Percentiles rank a stretch among this genome's conserved stretches.
phyloP scores from a whole-genome alignment of 2,329 filamentous ascomycete genomes.

The Westerdykella ornata region DNA sequence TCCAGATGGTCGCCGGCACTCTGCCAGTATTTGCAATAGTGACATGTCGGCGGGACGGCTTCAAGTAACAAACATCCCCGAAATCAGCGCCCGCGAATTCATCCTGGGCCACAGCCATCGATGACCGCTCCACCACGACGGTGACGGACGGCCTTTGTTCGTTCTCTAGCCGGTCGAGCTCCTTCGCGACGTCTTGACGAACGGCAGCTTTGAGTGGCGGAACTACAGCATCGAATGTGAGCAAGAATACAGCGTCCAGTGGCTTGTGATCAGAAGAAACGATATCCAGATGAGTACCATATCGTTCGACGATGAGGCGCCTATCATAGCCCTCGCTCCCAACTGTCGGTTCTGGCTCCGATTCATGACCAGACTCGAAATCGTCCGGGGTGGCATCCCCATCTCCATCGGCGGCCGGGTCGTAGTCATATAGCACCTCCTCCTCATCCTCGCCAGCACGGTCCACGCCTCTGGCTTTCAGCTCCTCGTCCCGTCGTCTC shows the following conservation, averaged over 20 bases:
- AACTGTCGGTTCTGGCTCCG: conserved; percentile 44
- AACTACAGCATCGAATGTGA: conserved; percentile 81
- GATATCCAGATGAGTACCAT: conserved; percentile 82
- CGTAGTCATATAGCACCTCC: conserved; percentile 80
- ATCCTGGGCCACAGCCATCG: conserved; percentile 31
- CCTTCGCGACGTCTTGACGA: conserved; percentile 77
- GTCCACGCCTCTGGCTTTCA: conserved; percentile 73
- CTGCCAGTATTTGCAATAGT: conserved; percentile 91
- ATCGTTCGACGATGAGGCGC: conserved; percentile 55
- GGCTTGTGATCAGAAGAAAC: conserved; percentile 96
- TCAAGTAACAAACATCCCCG: conserved; percentile 64
- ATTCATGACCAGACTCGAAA: conserved; percentile 46
- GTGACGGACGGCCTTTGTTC: conserved; percentile 78
- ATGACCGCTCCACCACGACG: conserved; percentile 62
- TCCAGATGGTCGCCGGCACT: conserved; percentile 70
- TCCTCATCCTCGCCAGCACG: conserved; percentile 68
- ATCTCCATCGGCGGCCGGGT: conserved; percentile 70
- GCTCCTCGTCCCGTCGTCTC: conserved; percentile 70
- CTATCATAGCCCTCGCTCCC: conserved; percentile 56
- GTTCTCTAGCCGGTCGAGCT: conserved; percentile 86
- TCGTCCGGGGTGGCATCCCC: conserved; percentile 48
- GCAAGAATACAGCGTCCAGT: conserved; percentile 69
- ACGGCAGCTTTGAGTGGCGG: conserved; percentile 77
- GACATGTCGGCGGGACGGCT: conserved; percentile 58
- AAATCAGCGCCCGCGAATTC: conserved; percentile 63